Base-by-base conservation (phyloP, 306 rosid species). In the Vigna hirtella region DNA sequence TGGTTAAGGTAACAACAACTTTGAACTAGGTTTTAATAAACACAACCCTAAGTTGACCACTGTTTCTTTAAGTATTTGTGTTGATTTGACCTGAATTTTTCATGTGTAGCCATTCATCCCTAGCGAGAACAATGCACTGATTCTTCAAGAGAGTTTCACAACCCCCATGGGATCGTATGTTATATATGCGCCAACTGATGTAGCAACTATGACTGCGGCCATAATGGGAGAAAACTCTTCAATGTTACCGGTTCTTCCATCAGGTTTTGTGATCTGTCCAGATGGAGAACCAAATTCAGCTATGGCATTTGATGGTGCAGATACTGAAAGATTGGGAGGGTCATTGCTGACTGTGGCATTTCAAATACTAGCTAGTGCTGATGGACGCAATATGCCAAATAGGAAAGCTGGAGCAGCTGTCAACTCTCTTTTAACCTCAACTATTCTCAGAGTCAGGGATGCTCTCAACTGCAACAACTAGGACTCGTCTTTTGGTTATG, bases 61-160 rank as follows among this genome's bases (percentile, higher is more conserved):
- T 53, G 17, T 67, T 67, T 18, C 55, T 9, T 65, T 11, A 24
- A 52, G 56, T 24, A 24, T 26, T 24, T 5, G 18, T 62, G 22
- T 20, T 20, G 22, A 20, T 20, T 20, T 20, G 4, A 14, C 47
- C 18, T 66, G 2, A 17, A 24, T 32, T 79, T 6, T 57, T 67
- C 38, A 16, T 80, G 7, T 82, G 61, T 85, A 94, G 98, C 88
- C 96, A 3, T 84, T 66, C 30, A 34, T 77, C 30, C 86, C 92
- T 0, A 48, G 40, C 0, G 91, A 89, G 84, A 83, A 71, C 74
- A 66, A 74, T 34, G 66, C 82, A 10, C 2, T 86, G 72, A 74
- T 91, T 13, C 79, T 94, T 56, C 97, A 94, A 90, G 98, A 94
- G 72, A 86, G 83, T 70, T 88, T 80, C 34, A 72, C 66, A 20